These are phyloP conservation scores for Hsuehochloa calcarea DNA, from an alignment of 176 grass and related monocot species.

Conservation along the genomic window DNA sequence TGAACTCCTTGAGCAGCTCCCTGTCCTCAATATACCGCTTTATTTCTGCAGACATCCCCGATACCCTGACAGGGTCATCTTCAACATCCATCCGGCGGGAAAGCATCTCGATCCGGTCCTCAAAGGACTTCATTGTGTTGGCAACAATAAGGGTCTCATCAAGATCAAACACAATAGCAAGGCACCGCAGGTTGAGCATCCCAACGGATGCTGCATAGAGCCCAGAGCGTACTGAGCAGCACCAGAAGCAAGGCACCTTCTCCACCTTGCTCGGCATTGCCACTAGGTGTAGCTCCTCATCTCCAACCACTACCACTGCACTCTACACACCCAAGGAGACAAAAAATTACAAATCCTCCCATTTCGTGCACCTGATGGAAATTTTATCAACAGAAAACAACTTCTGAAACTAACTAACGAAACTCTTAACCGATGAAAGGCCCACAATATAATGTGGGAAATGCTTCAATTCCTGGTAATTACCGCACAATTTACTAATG, in stretches of 20 bases:
- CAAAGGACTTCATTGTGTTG: conserved; percentile 95
- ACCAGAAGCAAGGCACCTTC: conserved; percentile 91
- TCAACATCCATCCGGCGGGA: conserved; percentile 71
- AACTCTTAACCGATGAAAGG: not conserved
- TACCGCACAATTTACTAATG: not conserved
- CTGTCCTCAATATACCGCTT: conserved; percentile 91
- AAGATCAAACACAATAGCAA: conserved; percentile 95
- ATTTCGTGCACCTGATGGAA: not conserved
- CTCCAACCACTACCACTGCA: conserved; percentile 68
- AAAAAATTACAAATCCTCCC: not conserved
- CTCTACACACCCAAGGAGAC: conserved; percentile 50
- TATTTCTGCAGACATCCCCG: conserved; percentile 90
- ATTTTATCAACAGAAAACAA: not conserved
- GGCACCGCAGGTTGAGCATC: conserved; percentile 87
- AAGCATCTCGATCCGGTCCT: conserved; percentile 63
- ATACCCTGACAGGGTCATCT: conserved; percentile 69
- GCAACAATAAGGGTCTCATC: conserved; percentile 98
- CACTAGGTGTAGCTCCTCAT: conserved; percentile 91
- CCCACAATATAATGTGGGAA: not conserved
- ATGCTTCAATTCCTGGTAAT: not conserved
- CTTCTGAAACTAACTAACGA: not conserved
- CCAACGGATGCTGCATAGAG: conserved; percentile 66
- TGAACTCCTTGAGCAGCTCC: conserved; percentile 79
- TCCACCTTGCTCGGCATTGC: conserved; percentile 81
- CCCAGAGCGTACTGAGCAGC: conserved; percentile 67